Evolutionary conservation across 2,329 filamentous ascomycete species (phyloP).

Genomic region (Exophiala sp.): DNA sequence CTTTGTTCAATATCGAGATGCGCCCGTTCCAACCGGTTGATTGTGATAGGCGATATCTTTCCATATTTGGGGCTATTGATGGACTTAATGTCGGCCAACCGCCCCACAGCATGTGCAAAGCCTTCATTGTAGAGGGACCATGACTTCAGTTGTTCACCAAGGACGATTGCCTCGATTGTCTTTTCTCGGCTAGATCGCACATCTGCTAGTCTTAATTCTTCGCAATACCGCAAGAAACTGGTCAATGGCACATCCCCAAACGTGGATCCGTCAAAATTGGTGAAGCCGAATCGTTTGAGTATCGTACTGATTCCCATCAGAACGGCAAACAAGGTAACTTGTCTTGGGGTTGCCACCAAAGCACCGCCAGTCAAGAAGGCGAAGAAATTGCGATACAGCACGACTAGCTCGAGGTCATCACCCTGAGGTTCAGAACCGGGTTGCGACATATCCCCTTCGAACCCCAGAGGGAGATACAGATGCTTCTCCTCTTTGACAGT

Average conservation of each 20-base stretch:
- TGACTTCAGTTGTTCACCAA: conserved; percentile 81
- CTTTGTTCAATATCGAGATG: conserved; percentile 72
- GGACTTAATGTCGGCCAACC: conserved; percentile 66
- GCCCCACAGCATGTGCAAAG: conserved; percentile 85
- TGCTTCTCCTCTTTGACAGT: conserved; percentile 16
- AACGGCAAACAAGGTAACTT: conserved; percentile 52
- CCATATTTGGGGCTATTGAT: conserved; percentile 63
- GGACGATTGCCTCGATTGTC: conserved; percentile 79
- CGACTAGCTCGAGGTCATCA: conserved; percentile 52
- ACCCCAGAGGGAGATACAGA: conserved; percentile 53
- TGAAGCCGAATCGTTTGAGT: conserved; percentile 54
- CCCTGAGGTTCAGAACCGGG: conserved; percentile 33
- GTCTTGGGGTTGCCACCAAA: conserved; percentile 52
- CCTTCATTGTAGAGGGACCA: conserved; percentile 81
- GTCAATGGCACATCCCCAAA: conserved; percentile 55
- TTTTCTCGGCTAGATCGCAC: conserved; percentile 77
- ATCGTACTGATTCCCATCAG: conserved; percentile 57
- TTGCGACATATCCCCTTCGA: conserved; percentile 47
- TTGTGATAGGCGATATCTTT: conserved; percentile 64
- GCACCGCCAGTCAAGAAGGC: conserved; percentile 59
- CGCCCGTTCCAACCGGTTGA: conserved; percentile 73
- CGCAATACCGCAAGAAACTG: conserved; percentile 57
- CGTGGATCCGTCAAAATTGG: conserved; percentile 57
- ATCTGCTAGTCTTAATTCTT: conserved; percentile 71
- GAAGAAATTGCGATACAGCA: conserved; percentile 59